A percentile compares a stretch with the other conserved stretches of the same genome.
Conservation (phyloP, 176 grass and related monocot species). For the Ensete glaucum region DNA sequence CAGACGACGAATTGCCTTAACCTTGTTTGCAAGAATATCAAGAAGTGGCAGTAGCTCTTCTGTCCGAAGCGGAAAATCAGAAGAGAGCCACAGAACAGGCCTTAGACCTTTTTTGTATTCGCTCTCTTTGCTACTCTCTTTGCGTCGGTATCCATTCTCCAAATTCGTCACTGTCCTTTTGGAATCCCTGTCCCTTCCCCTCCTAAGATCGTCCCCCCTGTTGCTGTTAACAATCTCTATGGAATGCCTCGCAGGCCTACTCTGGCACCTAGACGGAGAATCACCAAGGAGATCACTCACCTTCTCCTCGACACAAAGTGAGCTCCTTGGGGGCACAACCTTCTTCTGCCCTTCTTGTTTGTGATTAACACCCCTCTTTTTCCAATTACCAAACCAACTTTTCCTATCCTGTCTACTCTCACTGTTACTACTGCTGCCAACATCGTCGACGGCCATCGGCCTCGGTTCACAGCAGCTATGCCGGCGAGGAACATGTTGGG, state of each 20-base stretch:
- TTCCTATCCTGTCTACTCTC: constrained; percentile 68
- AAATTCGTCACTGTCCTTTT: constrained; percentile 34
- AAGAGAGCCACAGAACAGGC: constrained; percentile 83
- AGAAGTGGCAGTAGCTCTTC: constrained; percentile 84
- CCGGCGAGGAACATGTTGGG: constrained; percentile 29
- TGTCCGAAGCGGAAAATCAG: constrained; percentile 72
- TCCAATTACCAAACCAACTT: constrained; percentile 87
- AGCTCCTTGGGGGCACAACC: constrained; percentile 56
- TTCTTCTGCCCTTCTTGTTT: constrained; percentile 50
- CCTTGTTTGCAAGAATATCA: constrained; percentile 97
- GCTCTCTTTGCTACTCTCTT: constrained; percentile 68
- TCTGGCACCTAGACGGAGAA: constrained; percentile 54
- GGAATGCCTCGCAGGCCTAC: constrained; percentile 60
- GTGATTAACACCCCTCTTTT: constrained; percentile 29
- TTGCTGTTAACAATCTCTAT: constrained; percentile 37
- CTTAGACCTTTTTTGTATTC: constrained; percentile 92
- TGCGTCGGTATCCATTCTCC: constrained; percentile 43
- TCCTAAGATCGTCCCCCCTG: constrained; percentile 37
- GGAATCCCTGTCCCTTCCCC: constrained; percentile 37
- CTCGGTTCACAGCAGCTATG: constrained; percentile 56
- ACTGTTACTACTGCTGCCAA: constrained; percentile 31
- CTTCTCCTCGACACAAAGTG: constrained; percentile 76
- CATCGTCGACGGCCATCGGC: constrained; percentile 63
- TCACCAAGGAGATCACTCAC: constrained; percentile 46
- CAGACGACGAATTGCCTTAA: constrained; percentile 84